Percentiles rank a stretch among this genome's conserved stretches.
Conservation (phyloP, 2,329 filamentous ascomycete species). For the Alternaria viburni region DNA sequence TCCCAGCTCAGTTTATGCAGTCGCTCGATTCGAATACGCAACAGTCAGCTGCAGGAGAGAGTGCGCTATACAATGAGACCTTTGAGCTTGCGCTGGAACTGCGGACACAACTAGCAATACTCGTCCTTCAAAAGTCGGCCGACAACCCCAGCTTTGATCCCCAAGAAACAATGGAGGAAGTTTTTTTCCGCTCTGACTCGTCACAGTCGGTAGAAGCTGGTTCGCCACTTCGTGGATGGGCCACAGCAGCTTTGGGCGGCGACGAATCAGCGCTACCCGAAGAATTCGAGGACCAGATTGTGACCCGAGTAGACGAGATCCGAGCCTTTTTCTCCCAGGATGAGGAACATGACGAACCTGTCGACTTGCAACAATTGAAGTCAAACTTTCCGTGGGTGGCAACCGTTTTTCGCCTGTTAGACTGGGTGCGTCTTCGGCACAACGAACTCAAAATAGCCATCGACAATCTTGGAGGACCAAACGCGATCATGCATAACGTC, state of each 20-base stretch:
- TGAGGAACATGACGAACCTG: constrained; percentile 37
- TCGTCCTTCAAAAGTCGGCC: constrained; percentile 46
- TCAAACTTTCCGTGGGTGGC: constrained; percentile 57
- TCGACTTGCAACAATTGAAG: constrained; percentile 55
- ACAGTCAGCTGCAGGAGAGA: constrained; percentile 43
- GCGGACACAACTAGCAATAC: constrained; percentile 61
- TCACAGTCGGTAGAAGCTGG: constrained; percentile 11
- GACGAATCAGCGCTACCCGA: constrained; percentile 46
- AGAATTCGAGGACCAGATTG: constrained; percentile 44
- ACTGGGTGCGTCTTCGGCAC: constrained; percentile 56
- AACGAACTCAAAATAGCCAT: constrained; percentile 55
- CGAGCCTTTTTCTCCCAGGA: constrained; percentile 40
- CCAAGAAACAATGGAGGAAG: constrained; percentile 44
- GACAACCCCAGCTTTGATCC: constrained; percentile 48
- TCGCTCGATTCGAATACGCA: constrained; percentile 18
- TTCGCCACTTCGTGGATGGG: constrained; percentile 43
- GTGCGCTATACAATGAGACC: constrained; percentile 50
- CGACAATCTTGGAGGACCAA: constrained; percentile 51
- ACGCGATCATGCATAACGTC: constrained; percentile 45
- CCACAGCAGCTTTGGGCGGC: constrained; percentile 45
- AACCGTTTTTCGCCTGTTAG: constrained; percentile 53
- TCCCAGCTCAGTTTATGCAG: constrained; percentile 44
- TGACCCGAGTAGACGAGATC: constrained; percentile 50
- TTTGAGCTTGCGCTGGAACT: constrained; percentile 60
- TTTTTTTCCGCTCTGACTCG: constrained; percentile 49